phyloP scores from a whole-genome alignment of 177 flowering plant species.

The Telopea speciosissima region DNA sequence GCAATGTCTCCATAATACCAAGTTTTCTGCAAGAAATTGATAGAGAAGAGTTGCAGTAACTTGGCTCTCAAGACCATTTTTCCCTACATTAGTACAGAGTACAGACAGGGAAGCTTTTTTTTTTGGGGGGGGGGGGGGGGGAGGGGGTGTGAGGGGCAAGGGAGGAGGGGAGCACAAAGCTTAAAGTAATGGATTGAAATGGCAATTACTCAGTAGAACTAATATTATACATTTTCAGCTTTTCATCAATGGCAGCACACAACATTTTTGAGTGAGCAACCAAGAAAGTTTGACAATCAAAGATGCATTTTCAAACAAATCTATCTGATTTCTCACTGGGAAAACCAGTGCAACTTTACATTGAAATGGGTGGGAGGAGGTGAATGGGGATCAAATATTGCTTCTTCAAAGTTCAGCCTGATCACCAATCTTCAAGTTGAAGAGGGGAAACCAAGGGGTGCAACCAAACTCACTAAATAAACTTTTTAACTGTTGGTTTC shows the following conservation, averaged over 20 bases:
- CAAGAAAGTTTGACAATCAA: neutral
- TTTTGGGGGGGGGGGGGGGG: too few relatives aligned
- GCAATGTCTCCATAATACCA: conserved; percentile 43
- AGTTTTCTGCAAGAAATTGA: neutral
- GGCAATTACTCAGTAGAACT: neutral
- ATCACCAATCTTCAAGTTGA: neutral
- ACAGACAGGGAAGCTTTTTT: too few relatives aligned
- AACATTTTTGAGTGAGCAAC: too few relatives aligned
- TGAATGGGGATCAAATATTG: neutral
- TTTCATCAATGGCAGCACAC: neutral
- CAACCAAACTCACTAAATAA: neutral
- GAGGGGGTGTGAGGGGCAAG: too few relatives aligned
- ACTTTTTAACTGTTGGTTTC: too few relatives aligned
- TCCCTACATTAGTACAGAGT: too few relatives aligned
- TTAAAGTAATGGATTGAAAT: neutral
- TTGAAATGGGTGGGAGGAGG: neutral
- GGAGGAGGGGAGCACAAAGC: too few relatives aligned
- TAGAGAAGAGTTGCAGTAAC: too few relatives aligned
- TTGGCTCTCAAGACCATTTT: too few relatives aligned
- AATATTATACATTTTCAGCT: conserved; percentile 1
- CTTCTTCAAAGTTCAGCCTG: neutral
- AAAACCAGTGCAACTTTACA: neutral
- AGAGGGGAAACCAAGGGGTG: too few relatives aligned
- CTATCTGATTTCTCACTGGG: neutral
- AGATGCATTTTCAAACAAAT: conserved; percentile 3